Conservation (phyloP, 2,329 filamentous ascomycete genomes). For the Fusarium sp. region DNA sequence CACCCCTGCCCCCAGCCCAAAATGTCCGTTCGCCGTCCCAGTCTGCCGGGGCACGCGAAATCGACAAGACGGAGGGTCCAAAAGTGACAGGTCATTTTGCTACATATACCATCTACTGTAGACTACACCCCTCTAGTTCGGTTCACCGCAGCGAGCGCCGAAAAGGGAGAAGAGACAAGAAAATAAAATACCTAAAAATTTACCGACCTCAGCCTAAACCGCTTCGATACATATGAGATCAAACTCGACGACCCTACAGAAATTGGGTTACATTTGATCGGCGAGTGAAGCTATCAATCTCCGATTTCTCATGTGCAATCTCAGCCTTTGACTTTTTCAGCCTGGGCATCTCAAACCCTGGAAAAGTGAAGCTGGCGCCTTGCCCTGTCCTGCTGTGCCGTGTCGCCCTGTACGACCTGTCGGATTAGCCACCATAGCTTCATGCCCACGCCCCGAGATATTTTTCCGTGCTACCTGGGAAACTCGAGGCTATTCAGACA, state of each 20-base stretch:
- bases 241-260: constrained; percentile 24
- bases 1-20: constrained; percentile 28
- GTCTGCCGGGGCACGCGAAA: constrained; percentile 27
- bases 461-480: not conserved
- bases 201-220: constrained; percentile 4
- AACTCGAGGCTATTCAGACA: constrained; percentile 4
- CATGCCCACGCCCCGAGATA: not conserved
- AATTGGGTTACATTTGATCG: constrained; percentile 37
- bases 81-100: constrained; percentile 39
- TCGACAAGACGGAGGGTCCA: constrained; percentile 20
- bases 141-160: not conserved
- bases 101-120: constrained; percentile 7
- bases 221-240: constrained; percentile 14
- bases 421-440: not conserved
- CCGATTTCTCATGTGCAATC: not conserved
- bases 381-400: not conserved
- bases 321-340: not conserved
- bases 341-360: not conserved
- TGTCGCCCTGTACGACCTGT: not conserved
- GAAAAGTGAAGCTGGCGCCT: not conserved
- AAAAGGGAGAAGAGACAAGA: constrained; percentile 19
- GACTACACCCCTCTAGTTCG: constrained; percentile 22
- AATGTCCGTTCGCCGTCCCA: constrained; percentile 38
- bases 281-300: constrained; percentile 22
- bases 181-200: constrained; percentile 2